Base-by-base conservation (phyloP, 2,329 filamentous ascomycete species). In the Diaporthe sp. region DNA sequence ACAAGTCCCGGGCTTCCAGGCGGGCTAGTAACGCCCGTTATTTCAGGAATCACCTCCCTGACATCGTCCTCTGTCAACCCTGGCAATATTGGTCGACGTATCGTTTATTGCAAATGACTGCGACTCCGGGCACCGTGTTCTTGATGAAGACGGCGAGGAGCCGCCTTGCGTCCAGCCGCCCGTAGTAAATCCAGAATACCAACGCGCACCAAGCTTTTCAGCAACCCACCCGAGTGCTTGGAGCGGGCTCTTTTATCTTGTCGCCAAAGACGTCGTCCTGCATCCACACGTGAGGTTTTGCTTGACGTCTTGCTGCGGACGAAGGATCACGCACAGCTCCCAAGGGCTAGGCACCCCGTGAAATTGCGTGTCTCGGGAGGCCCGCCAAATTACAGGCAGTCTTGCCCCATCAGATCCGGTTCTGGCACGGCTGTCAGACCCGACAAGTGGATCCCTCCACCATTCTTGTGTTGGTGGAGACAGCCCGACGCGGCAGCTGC, bases 341-440 rank as follows among this genome's bases (percentile, higher is more conserved):
- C 49, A 19, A 44, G 71, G 61, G 58, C 58, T 34, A 73, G 71
- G 58, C 58, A 67, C 59, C 71, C 58, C 25, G 71, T 73, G 46
- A 73, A 73, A 73, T 65, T 73, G 55, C 71, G 58, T 69, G 71
- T 69, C 62, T 74, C 75, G 75, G 75, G 62, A 73, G 69, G 69
- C 69, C 75, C 75, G 75, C 72, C 75, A 75, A 75, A 77, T 75
- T 75, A 72, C 57, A 73, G 75, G 73, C 75, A 51, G 73, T 55
- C 31, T 65, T 70, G 59, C 69, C 73, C 74, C 57, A 62, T 62
- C 55, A 53, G 71, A 72, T 53, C 69, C 69, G 62, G 65, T 73
- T 37, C 59, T 77, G 73, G 69, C 75, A 73, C 73, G 68, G 73
- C 75, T 73, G 73, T 67, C 75, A 75, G 68, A 39, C 55, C 58